Evolutionary conservation across 768 basidiomycete species (phyloP).

Genomic region (Phanerochaete sordida): DNA sequence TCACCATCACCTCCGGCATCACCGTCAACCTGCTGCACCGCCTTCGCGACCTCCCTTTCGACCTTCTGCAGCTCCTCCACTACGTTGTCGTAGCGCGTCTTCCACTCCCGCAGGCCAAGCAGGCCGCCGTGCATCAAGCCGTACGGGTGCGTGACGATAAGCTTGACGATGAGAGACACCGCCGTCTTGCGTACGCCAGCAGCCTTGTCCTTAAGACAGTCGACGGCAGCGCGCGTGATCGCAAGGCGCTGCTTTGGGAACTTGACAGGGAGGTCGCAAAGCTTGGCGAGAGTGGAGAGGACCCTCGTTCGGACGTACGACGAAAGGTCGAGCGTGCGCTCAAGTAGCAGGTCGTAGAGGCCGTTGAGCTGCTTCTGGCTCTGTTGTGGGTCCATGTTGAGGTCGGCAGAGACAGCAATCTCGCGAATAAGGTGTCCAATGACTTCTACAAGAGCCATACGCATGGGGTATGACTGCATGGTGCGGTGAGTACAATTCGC

Average conservation of each 20-base stretch:
- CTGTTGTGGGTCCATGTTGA: conserved; percentile 38
- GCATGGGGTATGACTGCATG: conserved; percentile 88
- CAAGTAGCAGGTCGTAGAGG: conserved; percentile 80
- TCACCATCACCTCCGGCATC: conserved; percentile 18
- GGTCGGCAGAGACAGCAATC: conserved; percentile 54
- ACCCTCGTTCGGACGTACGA: conserved; percentile 93
- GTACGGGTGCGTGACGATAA: conserved; percentile 88
- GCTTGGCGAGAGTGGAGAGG: conserved; percentile 66
- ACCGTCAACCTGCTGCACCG: conserved; percentile 40
- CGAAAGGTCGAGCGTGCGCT: conserved; percentile 84
- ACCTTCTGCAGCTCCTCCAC: conserved; percentile 64
- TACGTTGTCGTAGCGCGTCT: conserved; percentile 62
- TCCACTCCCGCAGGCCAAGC: conserved; percentile 69
- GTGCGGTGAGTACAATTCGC: not conserved
- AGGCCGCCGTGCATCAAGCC: conserved; percentile 80
- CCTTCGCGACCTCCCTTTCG: conserved; percentile 66
- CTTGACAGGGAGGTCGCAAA: conserved; percentile 74
- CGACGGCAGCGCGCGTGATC: conserved; percentile 74
- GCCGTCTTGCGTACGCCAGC: conserved; percentile 85
- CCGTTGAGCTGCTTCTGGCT: conserved; percentile 71
- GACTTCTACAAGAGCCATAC: conserved; percentile 90
- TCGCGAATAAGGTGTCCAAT: conserved; percentile 84
- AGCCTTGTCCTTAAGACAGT: conserved; percentile 85
- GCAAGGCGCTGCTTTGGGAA: conserved; percentile 83
- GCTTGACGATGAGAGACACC: conserved; percentile 66